Evolutionary conservation across 2,329 filamentous ascomycete species (phyloP).

Genomic region (Ampelomyces quisqualis): DNA sequence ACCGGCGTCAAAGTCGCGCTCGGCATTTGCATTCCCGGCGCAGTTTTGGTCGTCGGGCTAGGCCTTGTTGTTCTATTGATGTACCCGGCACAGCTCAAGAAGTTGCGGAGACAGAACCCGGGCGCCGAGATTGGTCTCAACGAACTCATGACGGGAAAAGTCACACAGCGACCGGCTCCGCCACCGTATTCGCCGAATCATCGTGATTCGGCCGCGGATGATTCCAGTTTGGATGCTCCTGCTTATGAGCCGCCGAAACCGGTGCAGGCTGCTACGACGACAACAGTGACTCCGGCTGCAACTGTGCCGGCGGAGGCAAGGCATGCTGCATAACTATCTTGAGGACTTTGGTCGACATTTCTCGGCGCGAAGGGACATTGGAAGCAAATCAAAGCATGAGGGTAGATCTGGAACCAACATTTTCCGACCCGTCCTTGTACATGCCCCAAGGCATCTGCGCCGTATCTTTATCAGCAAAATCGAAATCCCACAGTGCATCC

Average conservation of each 20-base stretch:
- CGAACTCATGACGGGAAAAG: neutral
- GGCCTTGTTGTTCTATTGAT: constrained; percentile 9
- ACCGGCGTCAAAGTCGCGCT: constrained; percentile 10
- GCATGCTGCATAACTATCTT: too few relatives aligned
- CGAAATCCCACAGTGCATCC: too few relatives aligned
- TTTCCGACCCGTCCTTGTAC: too few relatives aligned
- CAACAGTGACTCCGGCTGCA: neutral
- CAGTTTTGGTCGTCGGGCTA: constrained; percentile 6
- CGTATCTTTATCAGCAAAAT: too few relatives aligned
- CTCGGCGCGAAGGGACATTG: too few relatives aligned
- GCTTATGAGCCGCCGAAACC: neutral
- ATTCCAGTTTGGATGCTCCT: neutral
- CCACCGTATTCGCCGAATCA: neutral
- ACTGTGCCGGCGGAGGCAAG: neutral
- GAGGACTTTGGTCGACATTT: too few relatives aligned
- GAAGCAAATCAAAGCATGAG: too few relatives aligned
- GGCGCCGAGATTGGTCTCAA: neutral
- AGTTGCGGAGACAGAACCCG: constrained; percentile 5
- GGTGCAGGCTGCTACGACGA: neutral
- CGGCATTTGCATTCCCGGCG: constrained; percentile 11
- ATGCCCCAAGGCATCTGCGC: too few relatives aligned
- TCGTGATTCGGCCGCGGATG: neutral
- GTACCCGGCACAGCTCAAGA: constrained; percentile 10
- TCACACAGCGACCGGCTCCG: neutral
- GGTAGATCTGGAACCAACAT: too few relatives aligned